phyloP scores from a whole-genome alignment of 345 rosid genomes.

The Streptanthus diversifolius region DNA sequence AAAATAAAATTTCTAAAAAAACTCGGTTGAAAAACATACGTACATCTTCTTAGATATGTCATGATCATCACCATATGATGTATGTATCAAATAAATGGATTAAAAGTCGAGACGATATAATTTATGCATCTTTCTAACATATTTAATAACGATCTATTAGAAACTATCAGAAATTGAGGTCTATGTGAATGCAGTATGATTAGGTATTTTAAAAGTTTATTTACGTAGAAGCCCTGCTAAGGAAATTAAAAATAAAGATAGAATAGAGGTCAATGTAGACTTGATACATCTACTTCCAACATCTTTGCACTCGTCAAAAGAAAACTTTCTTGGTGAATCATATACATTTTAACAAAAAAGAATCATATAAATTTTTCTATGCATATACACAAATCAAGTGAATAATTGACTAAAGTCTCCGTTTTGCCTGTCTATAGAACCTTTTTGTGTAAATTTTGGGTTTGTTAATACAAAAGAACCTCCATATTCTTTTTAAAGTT shows the following conservation, averaged over 20 bases:
- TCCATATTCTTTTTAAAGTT: not conserved
- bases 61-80: not conserved
- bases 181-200: slow-evolving; percentile 2
- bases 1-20: not conserved
- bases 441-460: not conserved
- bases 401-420: not conserved
- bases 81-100: not conserved
- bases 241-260: slow-evolving; percentile 7
- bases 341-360: not conserved
- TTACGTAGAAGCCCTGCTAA: not conserved
- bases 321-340: not conserved
- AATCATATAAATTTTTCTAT: not conserved
- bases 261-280: slow-evolving; percentile 21
- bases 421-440: not conserved
- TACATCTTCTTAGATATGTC: not conserved
- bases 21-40: not conserved
- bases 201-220: not conserved
- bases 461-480: not conserved
- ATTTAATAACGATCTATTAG: not conserved
- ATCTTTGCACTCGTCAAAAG: slow-evolving; percentile 24
- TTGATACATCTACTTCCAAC: slow-evolving; percentile 20
- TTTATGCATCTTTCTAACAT: not conserved
- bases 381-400: not conserved
- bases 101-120: not conserved
- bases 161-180: not conserved